These are phyloP conservation scores for Deuterostichococcus epilithicus DNA, from an alignment of 139 green algal species.

Conservation along the genomic window DNA sequence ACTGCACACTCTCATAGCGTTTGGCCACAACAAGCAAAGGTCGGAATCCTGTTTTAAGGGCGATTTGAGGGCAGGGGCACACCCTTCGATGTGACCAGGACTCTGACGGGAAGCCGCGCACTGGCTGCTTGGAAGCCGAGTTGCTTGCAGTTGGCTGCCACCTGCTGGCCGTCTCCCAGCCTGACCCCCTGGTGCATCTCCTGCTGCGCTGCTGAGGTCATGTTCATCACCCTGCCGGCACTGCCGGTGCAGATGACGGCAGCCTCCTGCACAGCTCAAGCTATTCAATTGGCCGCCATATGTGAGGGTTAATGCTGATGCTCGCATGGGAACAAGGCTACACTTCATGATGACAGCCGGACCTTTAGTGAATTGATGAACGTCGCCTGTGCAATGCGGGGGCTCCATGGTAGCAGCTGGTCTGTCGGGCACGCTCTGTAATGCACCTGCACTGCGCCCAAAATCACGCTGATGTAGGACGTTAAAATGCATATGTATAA, in stretches of 20 bases:
- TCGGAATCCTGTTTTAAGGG: no score
- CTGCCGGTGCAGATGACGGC: conserved; percentile 39
- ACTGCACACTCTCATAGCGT: no score
- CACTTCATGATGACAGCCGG: not conserved
- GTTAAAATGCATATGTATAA: conserved; percentile 22
- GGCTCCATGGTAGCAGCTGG: conserved; percentile 29
- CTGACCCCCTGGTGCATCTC: conserved; percentile 6
- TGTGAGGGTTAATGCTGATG: no score
- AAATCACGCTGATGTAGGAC: no score
- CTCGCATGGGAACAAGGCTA: not conserved
- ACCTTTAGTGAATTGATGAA: conserved; percentile 61
- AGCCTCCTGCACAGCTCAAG: conserved; percentile 35
- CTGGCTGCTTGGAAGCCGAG: not conserved
- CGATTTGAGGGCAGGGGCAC: no score
- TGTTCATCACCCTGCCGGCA: conserved; percentile 48
- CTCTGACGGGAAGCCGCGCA: not conserved
- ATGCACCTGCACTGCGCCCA: conserved; percentile 41
- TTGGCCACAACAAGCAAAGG: no score
- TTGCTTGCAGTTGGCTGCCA: not conserved
- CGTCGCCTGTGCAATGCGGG: conserved; percentile 16
- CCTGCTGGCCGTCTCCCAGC: not conserved
- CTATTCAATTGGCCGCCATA: not conserved
- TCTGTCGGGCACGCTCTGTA: conserved; percentile 27
- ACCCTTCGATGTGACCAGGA: not conserved
- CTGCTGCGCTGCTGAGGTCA: conserved; percentile 35